Base-by-base conservation (phyloP, 1,284 basidiomycete genomes). In the Ustilago esculenta region DNA sequence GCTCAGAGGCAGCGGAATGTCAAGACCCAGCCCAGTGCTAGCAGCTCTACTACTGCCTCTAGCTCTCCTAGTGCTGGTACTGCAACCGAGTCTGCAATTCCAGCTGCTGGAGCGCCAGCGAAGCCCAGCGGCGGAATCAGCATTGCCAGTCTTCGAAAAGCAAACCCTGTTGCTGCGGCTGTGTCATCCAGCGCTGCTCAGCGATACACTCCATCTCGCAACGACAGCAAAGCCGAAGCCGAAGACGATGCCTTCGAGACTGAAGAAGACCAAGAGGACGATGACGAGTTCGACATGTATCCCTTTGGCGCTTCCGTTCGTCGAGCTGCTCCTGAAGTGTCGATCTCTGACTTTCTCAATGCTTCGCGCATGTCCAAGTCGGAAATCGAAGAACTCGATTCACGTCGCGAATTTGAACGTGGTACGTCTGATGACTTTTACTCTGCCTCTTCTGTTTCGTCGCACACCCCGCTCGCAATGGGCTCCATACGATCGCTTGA, bases 311-410 rank as follows among this genome's bases (percentile, higher is more conserved):
- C 48, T 9, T 6, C 27, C 5, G 23, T 36, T 11, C 51, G 41
- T 6, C 39, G 45, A 5, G 45, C 39, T 17, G 5, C 24, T 1
- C 44, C 63, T n/a, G 61, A 66, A 27, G 53, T 71, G 2, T 61
- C 54, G 23, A 51, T 71, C 51, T 33, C 43, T 33, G 68, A 71
- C 44, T 71, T 71, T 29, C 54, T 71, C 37, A 57, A 71, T 29
- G 57, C 61, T 14, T 58, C 53, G 12, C 57, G 68, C 17, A 71
- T 71, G 61, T 51, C 57, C 24, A 60, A 56, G 33, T 23, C 30
- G 42, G 68, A 71, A 21, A 58, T 66, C 21, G 41, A 33, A 5
- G 40, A 60, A 20, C 66, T 52, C 36, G 65, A 68, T 32, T 48
- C 58, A 4, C 39, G 58, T 18, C 49, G 48, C 14, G 36, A 58